Conservation (phyloP, 345 rosid species). For the Streptanthus diversifolius region DNA sequence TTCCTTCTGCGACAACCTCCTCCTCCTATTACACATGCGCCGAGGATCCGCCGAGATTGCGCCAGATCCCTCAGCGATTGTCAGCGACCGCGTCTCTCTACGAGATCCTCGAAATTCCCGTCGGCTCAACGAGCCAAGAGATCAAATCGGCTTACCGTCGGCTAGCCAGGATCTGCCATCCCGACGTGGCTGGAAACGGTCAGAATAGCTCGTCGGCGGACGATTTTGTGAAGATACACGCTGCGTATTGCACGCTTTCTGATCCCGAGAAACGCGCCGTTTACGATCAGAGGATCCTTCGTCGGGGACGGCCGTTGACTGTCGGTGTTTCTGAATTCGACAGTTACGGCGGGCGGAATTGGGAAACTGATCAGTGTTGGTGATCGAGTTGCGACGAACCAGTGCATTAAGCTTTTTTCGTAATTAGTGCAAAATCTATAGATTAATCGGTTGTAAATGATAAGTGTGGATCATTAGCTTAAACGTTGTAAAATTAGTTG, state of each 20-base stretch:
- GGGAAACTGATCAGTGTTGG: conserved; percentile 99
- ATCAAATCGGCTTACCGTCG: conserved; percentile 75
- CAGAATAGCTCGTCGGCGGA: conserved; percentile 42
- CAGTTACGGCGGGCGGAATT: conserved; percentile 51
- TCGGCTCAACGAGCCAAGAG: conserved; percentile 57
- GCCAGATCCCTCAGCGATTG: conserved; percentile 14
- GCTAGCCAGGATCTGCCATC: conserved; percentile 64
- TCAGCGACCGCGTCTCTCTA: conserved; percentile 49
- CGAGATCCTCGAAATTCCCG: conserved; percentile 58
- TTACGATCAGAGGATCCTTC: conserved; percentile 50
- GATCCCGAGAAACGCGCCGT: conserved; percentile 78
- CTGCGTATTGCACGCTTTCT: conserved; percentile 76
- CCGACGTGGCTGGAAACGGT: conserved; percentile 50
- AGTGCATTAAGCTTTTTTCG: not conserved
- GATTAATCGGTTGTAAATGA: conserved; percentile 2
- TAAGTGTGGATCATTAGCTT: too few species aligned
- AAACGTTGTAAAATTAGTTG: too few species aligned
- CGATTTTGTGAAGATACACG: conserved; percentile 67
- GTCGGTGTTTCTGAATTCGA: conserved; percentile 29
- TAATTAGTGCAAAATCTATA: too few species aligned
- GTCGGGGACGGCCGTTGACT: conserved; percentile 47
- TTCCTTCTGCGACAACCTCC: conserved; percentile 10
- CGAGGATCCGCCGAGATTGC: not conserved
- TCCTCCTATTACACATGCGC: conserved; percentile 9
- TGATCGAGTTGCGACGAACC: conserved; percentile 33